Base-by-base conservation (phyloP, 805 yeast genomes). In the Saccharomycodes ludwigii region DNA sequence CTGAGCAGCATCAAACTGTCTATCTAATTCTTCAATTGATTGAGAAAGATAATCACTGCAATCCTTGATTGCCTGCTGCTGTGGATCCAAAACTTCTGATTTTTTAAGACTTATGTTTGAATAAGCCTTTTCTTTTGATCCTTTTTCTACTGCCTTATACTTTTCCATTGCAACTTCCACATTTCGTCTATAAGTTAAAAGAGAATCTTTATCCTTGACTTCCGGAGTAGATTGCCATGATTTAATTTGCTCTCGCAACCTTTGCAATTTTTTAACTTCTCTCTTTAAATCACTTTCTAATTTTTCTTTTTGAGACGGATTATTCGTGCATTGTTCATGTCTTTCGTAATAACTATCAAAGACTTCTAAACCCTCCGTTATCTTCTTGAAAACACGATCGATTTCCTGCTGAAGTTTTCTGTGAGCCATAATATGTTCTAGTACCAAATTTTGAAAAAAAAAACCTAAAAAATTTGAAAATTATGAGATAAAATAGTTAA, bases 191-290 rank as follows among this genome's bases (percentile, higher is more conserved):
- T 85, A 80, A 47, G 88, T 95, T 34, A 79, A 65, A 38, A 83
- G 63, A 12, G 78, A 68, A 48, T 81, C 85, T 54, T 86, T 93
- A 47, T 88, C 93, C 52, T 91, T 85, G 34, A 88, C 83, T 35
- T 86, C 93, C 38, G 78, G 80, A 38, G 91, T 84, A 29, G 91
- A 73, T 54, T 85, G 67, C 98, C 98, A 88, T 39, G 82, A 80
- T 57, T 88, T 91, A 48, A 88, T 81, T 61, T 85, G 97, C 56
- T 88, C 97, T 54, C 98, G 71, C 41, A 80, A 71, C 51, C 95
- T 71, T 52, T 91, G 97, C 34, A 88, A 66, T 54, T 86, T 88
- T 57, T 88, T 88, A 58, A 91, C 88, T 56, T 88, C 98, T 51
- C 93, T 79, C 61, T 91, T 88, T 52, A 88, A 63, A 51, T 88